phyloP scores from a whole-genome alignment of 345 rosid species.

The Excoecaria agallocha region DNA sequence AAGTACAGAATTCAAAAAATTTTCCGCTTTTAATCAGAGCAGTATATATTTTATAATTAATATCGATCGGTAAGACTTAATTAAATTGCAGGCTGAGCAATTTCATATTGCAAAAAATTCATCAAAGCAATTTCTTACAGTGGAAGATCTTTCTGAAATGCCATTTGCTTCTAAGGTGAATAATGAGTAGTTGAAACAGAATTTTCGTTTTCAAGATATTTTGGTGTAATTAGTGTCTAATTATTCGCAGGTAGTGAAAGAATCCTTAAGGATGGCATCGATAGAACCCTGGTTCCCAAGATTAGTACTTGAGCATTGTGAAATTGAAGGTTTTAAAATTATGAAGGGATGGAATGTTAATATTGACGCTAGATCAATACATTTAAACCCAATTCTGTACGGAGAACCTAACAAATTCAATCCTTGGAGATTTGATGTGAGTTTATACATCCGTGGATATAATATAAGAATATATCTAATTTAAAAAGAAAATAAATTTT shows the following conservation, averaged over 20 bases:
- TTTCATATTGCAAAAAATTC: conserved; percentile 34
- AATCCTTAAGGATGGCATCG: conserved; percentile 80
- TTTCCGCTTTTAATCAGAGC: too few species aligned
- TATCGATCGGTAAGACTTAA: not conserved
- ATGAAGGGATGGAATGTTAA: conserved; percentile 70
- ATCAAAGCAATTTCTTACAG: conserved; percentile 39
- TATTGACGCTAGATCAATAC: conserved; percentile 67
- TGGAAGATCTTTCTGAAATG: conserved; percentile 65
- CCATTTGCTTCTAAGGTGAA: conserved; percentile 65
- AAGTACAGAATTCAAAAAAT: too few species aligned
- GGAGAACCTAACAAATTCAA: conserved; percentile 51
- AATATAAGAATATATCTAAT: too few species aligned
- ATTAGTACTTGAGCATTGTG: conserved; percentile 58
- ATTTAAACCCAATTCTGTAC: conserved; percentile 51
- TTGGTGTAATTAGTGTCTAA: not conserved
- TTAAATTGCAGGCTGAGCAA: conserved; percentile 57
- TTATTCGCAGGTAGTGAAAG: conserved; percentile 54
- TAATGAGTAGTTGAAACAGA: not conserved
- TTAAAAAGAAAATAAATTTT: too few species aligned
- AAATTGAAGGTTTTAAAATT: conserved; percentile 66
- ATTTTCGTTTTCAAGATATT: too few species aligned
- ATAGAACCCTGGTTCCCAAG: conserved; percentile 90
- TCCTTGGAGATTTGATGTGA: conserved; percentile 77
- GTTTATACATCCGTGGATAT: too few species aligned
- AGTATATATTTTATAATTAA: too few species aligned